A percentile compares a stretch with the other conserved stretches of the same genome.
Conservation (phyloP, 2,329 filamentous ascomycete species). For the Trichoderma pleuroti region DNA sequence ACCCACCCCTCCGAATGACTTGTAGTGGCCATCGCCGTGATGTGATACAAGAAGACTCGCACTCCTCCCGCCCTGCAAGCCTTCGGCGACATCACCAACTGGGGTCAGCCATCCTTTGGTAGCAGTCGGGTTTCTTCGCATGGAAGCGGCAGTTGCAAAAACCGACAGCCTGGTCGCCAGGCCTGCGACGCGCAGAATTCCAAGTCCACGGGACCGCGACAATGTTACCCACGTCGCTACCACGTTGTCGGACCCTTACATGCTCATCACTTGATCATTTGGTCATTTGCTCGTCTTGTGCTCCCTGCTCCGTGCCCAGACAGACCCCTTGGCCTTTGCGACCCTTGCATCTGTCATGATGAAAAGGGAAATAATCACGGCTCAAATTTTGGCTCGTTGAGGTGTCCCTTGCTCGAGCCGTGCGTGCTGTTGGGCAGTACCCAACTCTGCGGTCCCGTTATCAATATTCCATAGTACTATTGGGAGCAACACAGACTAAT, state of each 20-base stretch:
- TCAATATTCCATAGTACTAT: neutral
- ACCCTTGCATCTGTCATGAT: neutral
- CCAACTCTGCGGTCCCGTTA: slow-evolving; percentile 3
- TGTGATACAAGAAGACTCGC: neutral
- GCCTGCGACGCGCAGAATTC: neutral
- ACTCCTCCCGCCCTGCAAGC: neutral
- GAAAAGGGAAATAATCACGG: neutral
- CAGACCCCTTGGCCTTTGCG: neutral
- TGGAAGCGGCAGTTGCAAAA: neutral
- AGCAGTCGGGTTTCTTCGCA: neutral
- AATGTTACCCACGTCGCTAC: neutral
- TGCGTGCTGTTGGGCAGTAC: neutral
- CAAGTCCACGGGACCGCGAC: slow-evolving; percentile 1
- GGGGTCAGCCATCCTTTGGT: neutral
- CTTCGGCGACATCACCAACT: neutral
- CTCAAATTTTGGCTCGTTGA: neutral
- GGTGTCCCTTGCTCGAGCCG: neutral
- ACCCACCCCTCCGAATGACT: neutral
- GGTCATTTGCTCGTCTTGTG: neutral
- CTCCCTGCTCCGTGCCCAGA: neutral
- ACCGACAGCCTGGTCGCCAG: neutral
- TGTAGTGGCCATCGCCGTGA: neutral
- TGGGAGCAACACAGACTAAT: neutral
- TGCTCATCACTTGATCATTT: neutral
- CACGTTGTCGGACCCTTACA: neutral